Evolutionary conservation across 345 rosid species (phyloP).

Genomic region (Microcos paniculata): DNA sequence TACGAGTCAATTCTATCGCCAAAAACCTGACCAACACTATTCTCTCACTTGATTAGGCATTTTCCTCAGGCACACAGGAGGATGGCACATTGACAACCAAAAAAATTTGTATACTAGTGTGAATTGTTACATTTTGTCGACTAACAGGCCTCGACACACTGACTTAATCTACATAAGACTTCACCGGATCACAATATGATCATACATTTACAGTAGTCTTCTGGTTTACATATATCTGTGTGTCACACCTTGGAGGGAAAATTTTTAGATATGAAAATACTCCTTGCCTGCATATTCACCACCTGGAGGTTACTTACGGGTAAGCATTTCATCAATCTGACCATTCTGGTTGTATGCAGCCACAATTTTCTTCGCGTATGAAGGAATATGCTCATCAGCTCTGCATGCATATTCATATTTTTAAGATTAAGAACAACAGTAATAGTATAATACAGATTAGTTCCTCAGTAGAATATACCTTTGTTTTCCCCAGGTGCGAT

Average conservation of each 20-base stretch:
- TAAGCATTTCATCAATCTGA: constrained; percentile 71
- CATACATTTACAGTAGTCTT: background rate
- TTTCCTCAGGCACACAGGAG: background rate
- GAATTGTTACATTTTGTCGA: background rate
- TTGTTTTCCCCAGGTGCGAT: constrained; percentile 81
- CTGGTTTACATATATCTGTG: background rate
- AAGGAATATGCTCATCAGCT: constrained; percentile 74
- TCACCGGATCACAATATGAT: background rate
- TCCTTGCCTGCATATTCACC: background rate
- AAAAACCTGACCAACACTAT: background rate
- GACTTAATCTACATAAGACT: background rate
- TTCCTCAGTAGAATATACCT: constrained; percentile 42
- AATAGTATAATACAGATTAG: background rate
- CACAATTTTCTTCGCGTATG: constrained; percentile 78
- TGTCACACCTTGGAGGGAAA: background rate
- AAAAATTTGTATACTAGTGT: background rate
- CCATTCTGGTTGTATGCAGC: constrained; percentile 76
- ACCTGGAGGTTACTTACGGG: constrained; percentile 35
- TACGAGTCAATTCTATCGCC: background rate
- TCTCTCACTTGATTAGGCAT: background rate
- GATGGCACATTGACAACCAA: background rate
- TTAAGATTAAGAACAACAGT: background rate
- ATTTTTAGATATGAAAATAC: background rate
- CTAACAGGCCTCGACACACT: background rate
- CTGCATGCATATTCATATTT: constrained; percentile 38